A percentile compares a stretch with the other conserved stretches of the same genome.
These are phyloP conservation scores for Microbotryomycetes sp. DNA, from an alignment of 1,284 basidiomycete genomes.

Conservation along the genomic window DNA sequence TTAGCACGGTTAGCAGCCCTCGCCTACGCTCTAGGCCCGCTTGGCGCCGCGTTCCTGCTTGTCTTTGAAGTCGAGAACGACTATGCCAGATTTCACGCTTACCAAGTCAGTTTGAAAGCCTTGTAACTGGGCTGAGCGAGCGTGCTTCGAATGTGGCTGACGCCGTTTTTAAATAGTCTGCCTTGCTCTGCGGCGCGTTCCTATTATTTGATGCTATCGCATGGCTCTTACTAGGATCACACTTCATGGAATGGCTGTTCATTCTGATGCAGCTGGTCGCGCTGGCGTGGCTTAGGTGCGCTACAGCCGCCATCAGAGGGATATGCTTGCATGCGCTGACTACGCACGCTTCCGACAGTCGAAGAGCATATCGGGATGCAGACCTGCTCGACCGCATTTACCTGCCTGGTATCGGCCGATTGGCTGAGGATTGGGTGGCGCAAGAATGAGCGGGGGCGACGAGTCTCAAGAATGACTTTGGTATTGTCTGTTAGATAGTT, in stretches of 20 bases:
- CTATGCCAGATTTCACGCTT: constrained; percentile 21
- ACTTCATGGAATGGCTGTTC: constrained; percentile 10
- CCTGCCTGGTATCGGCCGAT: constrained; percentile 14
- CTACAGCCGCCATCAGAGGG: not conserved
- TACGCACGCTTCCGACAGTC: not conserved
- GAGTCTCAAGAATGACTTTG: no score
- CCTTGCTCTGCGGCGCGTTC: constrained; percentile 8
- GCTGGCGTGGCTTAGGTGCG: constrained; percentile 13
- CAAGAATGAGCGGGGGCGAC: constrained; percentile 2
- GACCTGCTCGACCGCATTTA: constrained; percentile 14
- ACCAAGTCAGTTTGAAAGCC: constrained; percentile 8
- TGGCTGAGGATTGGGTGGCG: constrained; percentile 21
- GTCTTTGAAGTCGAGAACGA: constrained; percentile 26
- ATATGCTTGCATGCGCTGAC: not conserved
- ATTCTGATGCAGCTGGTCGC: constrained; percentile 6
- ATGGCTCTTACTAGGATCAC: constrained; percentile 3
- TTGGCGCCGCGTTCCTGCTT: constrained; percentile 18
- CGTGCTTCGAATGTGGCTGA: no score
- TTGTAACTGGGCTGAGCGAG: not conserved
- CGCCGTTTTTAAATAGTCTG: constrained; percentile 12
- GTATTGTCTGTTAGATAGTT: not conserved
- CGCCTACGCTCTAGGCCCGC: constrained; percentile 17
- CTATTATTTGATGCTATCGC: constrained; percentile 17
- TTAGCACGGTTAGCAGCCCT: not conserved
- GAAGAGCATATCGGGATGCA: constrained; percentile 18